Percentiles rank a stretch among this genome's conserved stretches.
Evolutionary conservation across 139 green algal genomes (phyloP).

Genomic region (Coelastrella sp.): DNA sequence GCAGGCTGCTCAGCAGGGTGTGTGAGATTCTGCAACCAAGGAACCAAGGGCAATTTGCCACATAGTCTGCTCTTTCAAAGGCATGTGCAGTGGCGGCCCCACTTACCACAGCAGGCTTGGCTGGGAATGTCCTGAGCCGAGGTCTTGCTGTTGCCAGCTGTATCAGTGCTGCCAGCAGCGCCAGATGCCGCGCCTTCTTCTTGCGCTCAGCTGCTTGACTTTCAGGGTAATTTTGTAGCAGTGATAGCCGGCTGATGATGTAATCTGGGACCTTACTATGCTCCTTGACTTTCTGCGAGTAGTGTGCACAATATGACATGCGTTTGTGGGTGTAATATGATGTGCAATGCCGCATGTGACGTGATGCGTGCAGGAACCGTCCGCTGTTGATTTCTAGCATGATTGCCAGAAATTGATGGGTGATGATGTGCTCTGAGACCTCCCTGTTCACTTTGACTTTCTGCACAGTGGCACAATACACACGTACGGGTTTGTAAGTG

Average conservation of each 20-base stretch:
- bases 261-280: conserved; percentile 44
- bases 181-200: conserved; percentile 30
- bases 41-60: too few species aligned
- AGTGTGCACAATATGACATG: too few species aligned
- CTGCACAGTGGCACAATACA: too few species aligned
- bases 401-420: too few species aligned
- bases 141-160: conserved; percentile 18
- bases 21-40: too few species aligned
- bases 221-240: not conserved
- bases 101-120: not conserved
- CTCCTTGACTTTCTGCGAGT: not conserved
- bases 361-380: not conserved
- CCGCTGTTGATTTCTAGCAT: too few species aligned
- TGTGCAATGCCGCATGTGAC: not conserved
- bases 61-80: not conserved
- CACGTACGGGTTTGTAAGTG: too few species aligned
- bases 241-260: conserved; percentile 40
- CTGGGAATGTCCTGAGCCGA: not conserved
- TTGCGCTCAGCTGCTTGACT: not conserved
- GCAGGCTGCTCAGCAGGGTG: too few species aligned
- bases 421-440: too few species aligned
- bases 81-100: not conserved
- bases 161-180: conserved; percentile 51
- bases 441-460: too few species aligned
- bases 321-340: not conserved